Percentiles rank a stretch among this genome's conserved stretches.
Conservation (phyloP, 495 filamentous ascomycete species). For the Extremus antarcticus region DNA sequence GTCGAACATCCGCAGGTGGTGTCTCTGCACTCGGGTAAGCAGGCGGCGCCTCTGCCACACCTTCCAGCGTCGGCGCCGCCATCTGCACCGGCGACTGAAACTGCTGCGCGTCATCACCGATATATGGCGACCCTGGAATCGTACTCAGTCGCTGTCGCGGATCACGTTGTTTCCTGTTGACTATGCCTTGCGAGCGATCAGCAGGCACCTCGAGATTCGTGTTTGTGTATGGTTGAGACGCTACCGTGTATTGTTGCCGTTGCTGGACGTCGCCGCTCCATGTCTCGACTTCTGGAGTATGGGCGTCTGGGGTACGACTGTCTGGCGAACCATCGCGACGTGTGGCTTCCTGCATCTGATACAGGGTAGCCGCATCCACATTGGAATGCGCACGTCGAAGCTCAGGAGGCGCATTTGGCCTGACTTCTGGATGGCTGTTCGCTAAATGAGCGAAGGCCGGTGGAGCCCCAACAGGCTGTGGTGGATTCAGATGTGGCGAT, state of each 20-base stretch:
- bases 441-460: conserved; percentile 66
- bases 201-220: conserved; percentile 8
- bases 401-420: conserved; percentile 62
- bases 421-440: conserved; percentile 51
- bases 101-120: conserved; percentile 10
- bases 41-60: neutral
- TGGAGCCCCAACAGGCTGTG: conserved; percentile 61
- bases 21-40: neutral
- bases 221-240: conserved; percentile 3
- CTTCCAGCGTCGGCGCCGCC: neutral
- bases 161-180: conserved; percentile 8
- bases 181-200: conserved; percentile 20
- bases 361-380: conserved; percentile 69
- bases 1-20: neutral
- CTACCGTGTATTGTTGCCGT: conserved; percentile 26
- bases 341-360: conserved; percentile 60
- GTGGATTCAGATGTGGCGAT: conserved; percentile 37
- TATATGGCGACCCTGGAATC: conserved; percentile 30
- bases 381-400: conserved; percentile 66
- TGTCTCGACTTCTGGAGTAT: neutral
- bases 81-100: conserved; percentile 8
- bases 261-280: conserved; percentile 27
- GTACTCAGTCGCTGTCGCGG: conserved; percentile 26
- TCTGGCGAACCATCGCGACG: conserved; percentile 10
- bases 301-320: neutral